Percentiles rank a stretch among this genome's conserved stretches.
Conservation (phyloP, 768 basidiomycete genomes). For the Cytidiella melzeri region DNA sequence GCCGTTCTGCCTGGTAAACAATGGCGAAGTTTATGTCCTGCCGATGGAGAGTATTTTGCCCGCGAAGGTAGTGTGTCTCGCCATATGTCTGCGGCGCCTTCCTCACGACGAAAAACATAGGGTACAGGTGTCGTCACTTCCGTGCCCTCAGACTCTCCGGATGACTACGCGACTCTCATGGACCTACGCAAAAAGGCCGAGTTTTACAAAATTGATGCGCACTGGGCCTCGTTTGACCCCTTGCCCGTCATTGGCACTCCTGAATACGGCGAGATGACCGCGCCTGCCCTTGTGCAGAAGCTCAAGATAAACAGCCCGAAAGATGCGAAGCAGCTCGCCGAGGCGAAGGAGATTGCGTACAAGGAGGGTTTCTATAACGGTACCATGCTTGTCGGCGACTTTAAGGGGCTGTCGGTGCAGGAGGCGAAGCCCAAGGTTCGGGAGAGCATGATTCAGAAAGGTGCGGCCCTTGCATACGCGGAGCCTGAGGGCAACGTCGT, state of each 20-base stretch:
- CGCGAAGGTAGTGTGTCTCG: conserved; percentile 81
- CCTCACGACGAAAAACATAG: no score
- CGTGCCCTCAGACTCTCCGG: conserved; percentile 96
- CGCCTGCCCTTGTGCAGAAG: conserved; percentile 75
- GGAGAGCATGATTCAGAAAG: conserved; percentile 70
- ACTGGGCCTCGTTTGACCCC: conserved; percentile 81
- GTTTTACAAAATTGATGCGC: conserved; percentile 89
- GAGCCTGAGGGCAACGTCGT: conserved; percentile 92
- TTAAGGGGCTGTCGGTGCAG: conserved; percentile 81
- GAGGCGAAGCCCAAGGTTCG: conserved; percentile 90
- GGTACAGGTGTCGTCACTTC: conserved; percentile 98
- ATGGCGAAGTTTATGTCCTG: conserved; percentile 86
- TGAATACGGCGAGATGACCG: conserved; percentile 89
- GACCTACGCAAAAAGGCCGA: conserved; percentile 96
- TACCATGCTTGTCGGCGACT: conserved; percentile 86
- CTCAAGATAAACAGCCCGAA: conserved; percentile 95
- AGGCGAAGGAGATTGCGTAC: conserved; percentile 97
- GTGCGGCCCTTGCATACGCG: conserved; percentile 84
- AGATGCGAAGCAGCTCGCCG: conserved; percentile 86
- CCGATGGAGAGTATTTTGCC: conserved; percentile 98
- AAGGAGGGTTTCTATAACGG: conserved; percentile 98
- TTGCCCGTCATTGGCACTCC: conserved; percentile 85
- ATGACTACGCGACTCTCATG: conserved; percentile 85
- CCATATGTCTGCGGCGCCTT: no score
- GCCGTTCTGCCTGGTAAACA: conserved; percentile 56